phyloP scores from a whole-genome alignment of 768 basidiomycete genomes.

The Tulasnella sp. region DNA sequence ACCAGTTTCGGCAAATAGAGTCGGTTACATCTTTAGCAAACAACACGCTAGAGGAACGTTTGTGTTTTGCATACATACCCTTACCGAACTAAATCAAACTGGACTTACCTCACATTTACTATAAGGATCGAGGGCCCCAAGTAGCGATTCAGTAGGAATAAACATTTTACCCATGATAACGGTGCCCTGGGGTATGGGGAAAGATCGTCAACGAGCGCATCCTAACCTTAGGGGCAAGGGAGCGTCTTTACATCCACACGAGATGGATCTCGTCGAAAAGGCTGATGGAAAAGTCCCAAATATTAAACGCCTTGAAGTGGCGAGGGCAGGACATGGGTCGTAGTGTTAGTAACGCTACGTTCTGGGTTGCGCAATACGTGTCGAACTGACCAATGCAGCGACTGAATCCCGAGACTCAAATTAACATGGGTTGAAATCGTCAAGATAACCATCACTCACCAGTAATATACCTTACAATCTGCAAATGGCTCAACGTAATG shows the following conservation, averaged over 20 bases:
- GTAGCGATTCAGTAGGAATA: slow-evolving; percentile 23
- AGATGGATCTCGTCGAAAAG: neutral
- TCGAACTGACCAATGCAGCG: slow-evolving; percentile 4
- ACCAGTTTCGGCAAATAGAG: neutral
- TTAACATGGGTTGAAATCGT: neutral
- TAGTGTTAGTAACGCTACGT: neutral
- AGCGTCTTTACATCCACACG: neutral
- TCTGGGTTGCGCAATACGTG: neutral
- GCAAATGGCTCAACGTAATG: neutral
- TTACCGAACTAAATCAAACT: neutral
- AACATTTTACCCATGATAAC: slow-evolving; percentile 3
- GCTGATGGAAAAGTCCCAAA: slow-evolving; percentile 21
- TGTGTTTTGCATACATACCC: neutral
- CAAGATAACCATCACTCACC: neutral
- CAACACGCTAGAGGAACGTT: neutral
- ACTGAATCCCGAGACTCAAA: neutral
- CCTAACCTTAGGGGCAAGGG: too few relatives aligned
- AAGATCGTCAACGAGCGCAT: neutral
- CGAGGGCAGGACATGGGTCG: too few relatives aligned
- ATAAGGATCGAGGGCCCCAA: slow-evolving; percentile 3
- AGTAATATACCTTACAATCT: slow-evolving; percentile 13
- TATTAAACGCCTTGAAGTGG: neutral
- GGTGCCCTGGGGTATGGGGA: slow-evolving; percentile 2
- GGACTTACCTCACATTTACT: slow-evolving; percentile 1
- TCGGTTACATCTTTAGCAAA: neutral